A percentile compares a stretch with the other conserved stretches of the same genome.
phyloP scores from a whole-genome alignment of 1,284 basidiomycete genomes.

The Melampsora occidentalis region DNA sequence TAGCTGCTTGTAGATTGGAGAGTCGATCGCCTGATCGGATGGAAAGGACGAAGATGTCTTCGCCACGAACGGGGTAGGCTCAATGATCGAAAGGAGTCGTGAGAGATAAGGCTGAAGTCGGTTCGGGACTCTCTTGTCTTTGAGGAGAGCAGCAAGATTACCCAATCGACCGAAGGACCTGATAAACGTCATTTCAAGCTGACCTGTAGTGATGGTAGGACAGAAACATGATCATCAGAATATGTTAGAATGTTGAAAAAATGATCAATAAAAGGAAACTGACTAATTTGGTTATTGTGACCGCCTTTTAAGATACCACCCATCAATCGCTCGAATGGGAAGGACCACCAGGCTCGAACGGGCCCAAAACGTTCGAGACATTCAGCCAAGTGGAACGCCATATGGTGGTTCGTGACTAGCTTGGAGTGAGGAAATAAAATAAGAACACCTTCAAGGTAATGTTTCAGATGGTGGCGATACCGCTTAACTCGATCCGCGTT shows the following conservation, averaged over 20 bases:
- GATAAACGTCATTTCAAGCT: constrained; percentile 25
- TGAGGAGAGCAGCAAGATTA: constrained; percentile 10
- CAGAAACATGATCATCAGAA: too few species aligned
- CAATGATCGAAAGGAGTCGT: too few species aligned
- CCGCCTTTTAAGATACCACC: not conserved
- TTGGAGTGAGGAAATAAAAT: constrained; percentile 2
- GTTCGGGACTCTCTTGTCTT: too few species aligned
- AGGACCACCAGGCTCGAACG: constrained; percentile 10
- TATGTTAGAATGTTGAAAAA: not conserved
- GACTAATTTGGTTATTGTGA: constrained; percentile 11
- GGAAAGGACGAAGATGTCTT: too few species aligned
- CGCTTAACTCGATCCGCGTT: not conserved
- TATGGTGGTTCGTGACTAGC: constrained; percentile 3
- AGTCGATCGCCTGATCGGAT: too few species aligned
- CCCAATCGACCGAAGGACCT: constrained; percentile 7
- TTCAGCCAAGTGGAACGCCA: constrained; percentile 6
- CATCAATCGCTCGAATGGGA: constrained; percentile 3
- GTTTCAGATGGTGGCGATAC: not conserved
- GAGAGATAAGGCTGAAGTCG: too few species aligned
- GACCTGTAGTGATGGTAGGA: constrained; percentile 23
- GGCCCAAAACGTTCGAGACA: constrained; percentile 9
- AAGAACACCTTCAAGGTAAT: not conserved
- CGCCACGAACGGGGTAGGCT: too few species aligned
- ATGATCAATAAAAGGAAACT: not conserved
- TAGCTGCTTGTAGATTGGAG: too few species aligned